Evolutionary conservation across 1,284 basidiomycete species (phyloP).

Genomic region (Ganoderma resinaceum): DNA sequence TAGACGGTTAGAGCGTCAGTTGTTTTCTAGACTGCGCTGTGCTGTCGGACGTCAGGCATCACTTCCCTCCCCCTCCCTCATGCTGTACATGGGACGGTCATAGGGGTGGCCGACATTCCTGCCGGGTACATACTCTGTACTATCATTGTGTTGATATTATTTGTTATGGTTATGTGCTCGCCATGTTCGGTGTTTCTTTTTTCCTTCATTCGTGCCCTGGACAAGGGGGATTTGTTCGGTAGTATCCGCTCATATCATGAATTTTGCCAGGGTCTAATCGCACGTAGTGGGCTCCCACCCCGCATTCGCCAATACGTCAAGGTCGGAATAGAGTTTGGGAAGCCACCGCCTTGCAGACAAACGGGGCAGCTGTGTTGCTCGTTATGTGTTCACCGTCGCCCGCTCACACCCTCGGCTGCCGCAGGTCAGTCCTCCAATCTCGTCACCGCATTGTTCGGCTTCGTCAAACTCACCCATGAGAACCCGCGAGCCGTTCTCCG

Average conservation of each 20-base stretch:
- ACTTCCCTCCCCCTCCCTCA: not conserved
- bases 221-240: constrained; percentile 10
- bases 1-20: constrained; percentile 16
- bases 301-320: constrained; percentile 8
- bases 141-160: constrained; percentile 28
- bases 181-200: constrained; percentile 2
- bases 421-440: constrained; percentile 18
- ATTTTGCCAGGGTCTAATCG: constrained; percentile 2
- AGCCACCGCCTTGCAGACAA: constrained; percentile 12
- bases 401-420: constrained; percentile 30
- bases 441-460: constrained; percentile 5
- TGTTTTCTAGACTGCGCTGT: constrained; percentile 13
- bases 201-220: not conserved
- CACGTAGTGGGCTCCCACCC: constrained; percentile 4
- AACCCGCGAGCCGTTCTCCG: constrained; percentile 23
- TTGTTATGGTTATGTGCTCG: constrained; percentile 27
- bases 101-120: constrained; percentile 4
- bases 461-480: constrained; percentile 25
- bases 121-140: constrained; percentile 31
- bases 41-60: constrained; percentile 15
- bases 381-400: not conserved
- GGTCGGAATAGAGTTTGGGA: constrained; percentile 20
- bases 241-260: constrained; percentile 6
- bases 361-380: constrained; percentile 28
- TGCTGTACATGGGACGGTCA: constrained; percentile 16